These are phyloP conservation scores for Gymnopilus dilepis DNA, from an alignment of 768 basidiomycete genomes.

Conservation along the genomic window DNA sequence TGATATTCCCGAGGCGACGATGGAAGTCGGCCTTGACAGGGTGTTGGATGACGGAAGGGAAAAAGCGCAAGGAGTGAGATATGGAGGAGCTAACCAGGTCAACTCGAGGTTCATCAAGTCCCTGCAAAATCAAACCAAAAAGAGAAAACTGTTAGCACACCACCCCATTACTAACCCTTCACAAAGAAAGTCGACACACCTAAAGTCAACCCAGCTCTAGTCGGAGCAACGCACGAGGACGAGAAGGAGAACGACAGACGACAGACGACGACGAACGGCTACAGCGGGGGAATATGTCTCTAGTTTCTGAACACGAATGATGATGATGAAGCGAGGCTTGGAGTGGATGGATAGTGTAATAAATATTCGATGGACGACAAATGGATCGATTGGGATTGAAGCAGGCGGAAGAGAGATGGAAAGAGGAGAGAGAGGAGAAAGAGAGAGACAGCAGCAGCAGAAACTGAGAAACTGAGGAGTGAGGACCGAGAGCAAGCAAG, in stretches of 20 bases:
- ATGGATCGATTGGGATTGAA: too few relatives aligned
- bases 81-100: not conserved
- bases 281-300: too few relatives aligned
- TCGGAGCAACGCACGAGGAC: too few relatives aligned
- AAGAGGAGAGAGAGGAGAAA: not conserved
- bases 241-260: not conserved
- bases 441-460: not conserved
- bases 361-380: not conserved
- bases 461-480: not conserved
- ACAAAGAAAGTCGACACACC: conserved; percentile 4
- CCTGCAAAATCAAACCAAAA: not conserved
- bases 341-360: not conserved
- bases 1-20: not conserved
- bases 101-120: not conserved
- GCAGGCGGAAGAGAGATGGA: too few relatives aligned
- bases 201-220: conserved; percentile 1
- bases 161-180: not conserved
- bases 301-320: not conserved
- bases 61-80: not conserved
- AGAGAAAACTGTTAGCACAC: conserved; percentile 13
- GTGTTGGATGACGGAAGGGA: too few relatives aligned
- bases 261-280: not conserved
- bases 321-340: not conserved
- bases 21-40: too few relatives aligned
- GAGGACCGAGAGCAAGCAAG: not conserved